These are phyloP conservation scores for Pugionium cornutum DNA, from an alignment of 345 rosid species.

Conservation along the genomic window DNA sequence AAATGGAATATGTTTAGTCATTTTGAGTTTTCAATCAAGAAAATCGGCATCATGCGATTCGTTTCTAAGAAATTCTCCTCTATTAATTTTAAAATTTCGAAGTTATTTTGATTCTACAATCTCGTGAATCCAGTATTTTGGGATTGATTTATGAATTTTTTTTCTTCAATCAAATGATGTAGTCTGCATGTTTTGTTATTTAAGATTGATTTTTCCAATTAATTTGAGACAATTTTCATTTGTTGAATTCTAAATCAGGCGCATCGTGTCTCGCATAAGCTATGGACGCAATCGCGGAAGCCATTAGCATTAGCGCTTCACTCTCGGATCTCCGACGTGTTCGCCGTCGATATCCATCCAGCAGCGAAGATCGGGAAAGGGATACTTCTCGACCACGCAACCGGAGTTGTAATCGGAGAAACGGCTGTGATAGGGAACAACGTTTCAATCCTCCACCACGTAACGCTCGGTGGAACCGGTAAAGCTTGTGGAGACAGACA, in stretches of 20 bases:
- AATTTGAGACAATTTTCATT: neutral
- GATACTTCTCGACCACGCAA: slow-evolving; percentile 84
- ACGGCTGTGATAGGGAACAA: slow-evolving; percentile 91
- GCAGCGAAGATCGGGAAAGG: slow-evolving; percentile 94
- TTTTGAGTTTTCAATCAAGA: neutral
- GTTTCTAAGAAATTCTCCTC: too few species aligned
- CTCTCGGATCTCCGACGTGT: slow-evolving; percentile 90
- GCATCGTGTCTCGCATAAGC: slow-evolving; percentile 83
- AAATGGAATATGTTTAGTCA: neutral
- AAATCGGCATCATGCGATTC: neutral
- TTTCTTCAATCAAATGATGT: too few species aligned
- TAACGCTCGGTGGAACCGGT: slow-evolving; percentile 92
- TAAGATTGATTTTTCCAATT: too few species aligned
- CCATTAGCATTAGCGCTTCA: slow-evolving; percentile 90
- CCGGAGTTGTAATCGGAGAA: slow-evolving; percentile 89
- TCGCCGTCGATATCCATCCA: slow-evolving; percentile 93
- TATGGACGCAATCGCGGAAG: slow-evolving; percentile 73
- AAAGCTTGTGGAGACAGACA: slow-evolving; percentile 79
- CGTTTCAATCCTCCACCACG: slow-evolving; percentile 89
- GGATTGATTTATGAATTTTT: too few species aligned
- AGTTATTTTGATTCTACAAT: too few species aligned
- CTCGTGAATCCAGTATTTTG: too few species aligned
- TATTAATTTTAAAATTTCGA: too few species aligned
- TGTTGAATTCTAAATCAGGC: slow-evolving; percentile 50
- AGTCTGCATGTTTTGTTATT: too few species aligned